phyloP scores from a whole-genome alignment of 495 filamentous ascomycete species.

The Peziza echinospora region DNA sequence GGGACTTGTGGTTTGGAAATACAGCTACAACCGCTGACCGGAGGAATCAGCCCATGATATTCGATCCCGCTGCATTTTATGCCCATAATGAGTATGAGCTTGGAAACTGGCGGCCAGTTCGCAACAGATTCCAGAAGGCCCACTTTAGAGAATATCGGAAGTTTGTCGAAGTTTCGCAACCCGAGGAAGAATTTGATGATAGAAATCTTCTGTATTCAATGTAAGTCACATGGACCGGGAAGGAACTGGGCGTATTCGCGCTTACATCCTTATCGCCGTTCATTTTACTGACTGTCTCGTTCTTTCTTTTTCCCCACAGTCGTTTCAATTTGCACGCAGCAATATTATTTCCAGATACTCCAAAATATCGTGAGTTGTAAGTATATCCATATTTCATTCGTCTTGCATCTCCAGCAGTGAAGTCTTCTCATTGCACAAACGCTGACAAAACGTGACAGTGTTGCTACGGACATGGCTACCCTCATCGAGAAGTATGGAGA shows the following conservation, averaged over 20 bases:
- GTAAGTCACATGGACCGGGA: neutral
- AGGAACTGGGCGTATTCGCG: neutral
- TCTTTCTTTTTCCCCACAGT: too few species aligned
- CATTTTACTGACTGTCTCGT: too few species aligned
- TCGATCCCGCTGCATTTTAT: neutral
- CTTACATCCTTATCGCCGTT: too few species aligned
- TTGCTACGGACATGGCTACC: neutral
- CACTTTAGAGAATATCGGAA: neutral
- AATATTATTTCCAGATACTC: neutral
- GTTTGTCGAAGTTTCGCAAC: neutral
- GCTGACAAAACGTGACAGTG: neutral
- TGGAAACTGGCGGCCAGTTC: neutral
- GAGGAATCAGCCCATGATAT: neutral
- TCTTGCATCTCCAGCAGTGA: too few species aligned
- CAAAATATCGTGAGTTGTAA: neutral
- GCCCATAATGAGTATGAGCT: constrained; percentile 1
- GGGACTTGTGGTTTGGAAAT: neutral
- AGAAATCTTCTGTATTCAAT: neutral
- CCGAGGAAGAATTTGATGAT: neutral
- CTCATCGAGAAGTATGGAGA: neutral
- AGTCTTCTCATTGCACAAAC: neutral
- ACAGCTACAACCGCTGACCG: neutral
- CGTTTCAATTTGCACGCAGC: neutral
- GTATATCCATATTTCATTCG: neutral
- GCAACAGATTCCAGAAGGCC: neutral